phyloP scores from a whole-genome alignment of 371 early-diverging fungal genomes.

The Haplosporangium sp. region DNA sequence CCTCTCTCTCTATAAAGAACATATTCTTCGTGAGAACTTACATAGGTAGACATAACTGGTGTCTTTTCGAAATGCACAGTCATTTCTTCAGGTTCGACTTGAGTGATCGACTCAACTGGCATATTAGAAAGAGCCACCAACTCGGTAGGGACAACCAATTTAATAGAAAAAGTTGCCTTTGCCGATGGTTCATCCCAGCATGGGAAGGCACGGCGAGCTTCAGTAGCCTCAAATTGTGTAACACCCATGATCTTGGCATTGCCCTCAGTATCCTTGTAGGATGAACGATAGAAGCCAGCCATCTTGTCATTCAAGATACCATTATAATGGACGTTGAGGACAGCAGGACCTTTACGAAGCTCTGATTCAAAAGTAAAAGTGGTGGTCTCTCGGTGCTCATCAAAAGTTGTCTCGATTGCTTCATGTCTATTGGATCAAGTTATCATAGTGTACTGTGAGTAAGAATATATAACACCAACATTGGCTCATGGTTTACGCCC shows the following conservation, averaged over 20 bases:
- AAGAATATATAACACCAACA: no score
- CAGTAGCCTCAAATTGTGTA: constrained; percentile 95
- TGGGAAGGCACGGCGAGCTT: constrained; percentile 91
- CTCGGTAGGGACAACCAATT: constrained; percentile 74
- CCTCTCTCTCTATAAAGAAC: background rate
- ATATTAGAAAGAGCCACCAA: constrained; percentile 90
- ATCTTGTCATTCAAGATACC: constrained; percentile 86
- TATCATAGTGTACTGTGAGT: constrained; percentile 28
- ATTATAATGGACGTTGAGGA: constrained; percentile 70
- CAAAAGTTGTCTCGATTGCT: constrained; percentile 61
- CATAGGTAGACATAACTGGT: constrained; percentile 93
- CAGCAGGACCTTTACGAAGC: constrained; percentile 65
- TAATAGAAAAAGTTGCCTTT: constrained; percentile 91
- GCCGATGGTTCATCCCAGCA: constrained; percentile 93
- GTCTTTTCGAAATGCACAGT: constrained; percentile 78
- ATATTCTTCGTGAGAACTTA: constrained; percentile 34
- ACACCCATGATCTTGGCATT: constrained; percentile 79
- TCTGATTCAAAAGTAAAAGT: constrained; percentile 67
- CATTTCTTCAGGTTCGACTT: constrained; percentile 42
- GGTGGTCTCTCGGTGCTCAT: constrained; percentile 70
- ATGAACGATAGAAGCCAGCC: constrained; percentile 88
- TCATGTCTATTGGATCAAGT: constrained; percentile 45
- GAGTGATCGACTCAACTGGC: constrained; percentile 66
- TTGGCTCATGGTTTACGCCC: background rate
- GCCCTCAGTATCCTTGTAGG: constrained; percentile 75